Base-by-base conservation (phyloP, 768 basidiomycete species). In the Amylocystis lapponica region DNA sequence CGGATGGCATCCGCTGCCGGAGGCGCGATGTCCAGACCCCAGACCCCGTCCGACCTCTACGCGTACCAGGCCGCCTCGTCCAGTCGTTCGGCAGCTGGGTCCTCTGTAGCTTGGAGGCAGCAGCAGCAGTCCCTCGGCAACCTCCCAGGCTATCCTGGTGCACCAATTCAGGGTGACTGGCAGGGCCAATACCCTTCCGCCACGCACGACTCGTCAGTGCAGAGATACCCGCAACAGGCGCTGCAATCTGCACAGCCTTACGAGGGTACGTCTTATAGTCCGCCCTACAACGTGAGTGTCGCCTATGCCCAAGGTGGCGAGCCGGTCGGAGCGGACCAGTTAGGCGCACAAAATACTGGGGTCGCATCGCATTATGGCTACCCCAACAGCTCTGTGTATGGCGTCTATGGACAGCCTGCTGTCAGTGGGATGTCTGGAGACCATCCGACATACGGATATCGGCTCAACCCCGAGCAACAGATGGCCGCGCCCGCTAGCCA, bases 1-100 rank as follows among this genome's bases (percentile, higher is more conserved):
- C 45, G 52, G n/a, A 54, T 57, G 40, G 50, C 46, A 37, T 36
- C 48, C 9, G 20, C 20, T 22, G n/a, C 45, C 5, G 41, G 42
- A 8, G 49, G 41, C 8, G 40, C 49, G 13, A 46, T 40, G 29
- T 47, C 49, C 27, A 38, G 42, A 9, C 38, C 47, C 26, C 40
- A 43, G 1, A 47, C 45, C 5, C 45, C 45, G 16, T 34, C 7
- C 33, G 7, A 9, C n/a, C 33, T 34, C 10, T 34, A 34, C 16
- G 33, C 13, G 9, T 34, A 34, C 19, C 33, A 12, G 10, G 7
- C 33, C 16, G 16, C 33, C 8, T 19, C 35, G 27, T 5, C 27
- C 23, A n/a, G 17, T 17, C 23, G 31, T 11, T 42, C 41, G 13
- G 16, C 27, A 14, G 31, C 41, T 16, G n/a, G 31, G 3, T 22